Base-by-base conservation (phyloP, 768 basidiomycete genomes). In the Tulasnella sp. region DNA sequence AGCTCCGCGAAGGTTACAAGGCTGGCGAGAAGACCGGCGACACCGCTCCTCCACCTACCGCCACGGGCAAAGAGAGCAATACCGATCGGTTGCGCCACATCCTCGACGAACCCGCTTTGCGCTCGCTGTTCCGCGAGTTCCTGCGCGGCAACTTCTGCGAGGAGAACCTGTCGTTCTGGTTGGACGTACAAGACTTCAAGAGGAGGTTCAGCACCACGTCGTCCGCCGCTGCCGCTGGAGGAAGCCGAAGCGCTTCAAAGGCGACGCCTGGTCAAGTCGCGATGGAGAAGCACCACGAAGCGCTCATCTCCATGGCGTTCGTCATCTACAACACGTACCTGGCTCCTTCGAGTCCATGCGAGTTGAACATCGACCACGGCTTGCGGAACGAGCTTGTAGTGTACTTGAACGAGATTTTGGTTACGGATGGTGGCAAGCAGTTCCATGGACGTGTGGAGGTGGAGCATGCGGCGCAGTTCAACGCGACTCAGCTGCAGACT, bases 331-430 rank as follows among this genome's bases (percentile, higher is more conserved):
- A 94, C 87, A 96, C 90, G 74, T 99, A 98, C 82, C 91, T 99
- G 32, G 98, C 97, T 0, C 96, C 96, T 0, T 94, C 95, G 39
- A 96, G 95, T 83, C 93, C 92, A 79, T 94, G 92, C 85, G 98
- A 99, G 85, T 89, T 99, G 79, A 99, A 99, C 85, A 99, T 99
- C 81, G 98, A 99, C 83, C 98, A 99, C 83, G 94, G 93, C 51
- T 87, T 99, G 51, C 91, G 98, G 80, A 95, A 95, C 81, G 98
- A 99, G 85, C 88, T 99, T 74, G 93, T 94, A 78, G 93, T 91
- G 81, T 99, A 99, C 83, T 88, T 99, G 79, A 92, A 92, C 84
- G 94, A 98, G 75, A 92, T 96, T 80, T 91, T 91, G 71, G 91
- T 84, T 61, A 81, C 81, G 13, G 70, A 79, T 37, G 2, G 80